Evolutionary conservation across 805 yeast genomes (phyloP).

Genomic region (Ogataea pignaliae): DNA sequence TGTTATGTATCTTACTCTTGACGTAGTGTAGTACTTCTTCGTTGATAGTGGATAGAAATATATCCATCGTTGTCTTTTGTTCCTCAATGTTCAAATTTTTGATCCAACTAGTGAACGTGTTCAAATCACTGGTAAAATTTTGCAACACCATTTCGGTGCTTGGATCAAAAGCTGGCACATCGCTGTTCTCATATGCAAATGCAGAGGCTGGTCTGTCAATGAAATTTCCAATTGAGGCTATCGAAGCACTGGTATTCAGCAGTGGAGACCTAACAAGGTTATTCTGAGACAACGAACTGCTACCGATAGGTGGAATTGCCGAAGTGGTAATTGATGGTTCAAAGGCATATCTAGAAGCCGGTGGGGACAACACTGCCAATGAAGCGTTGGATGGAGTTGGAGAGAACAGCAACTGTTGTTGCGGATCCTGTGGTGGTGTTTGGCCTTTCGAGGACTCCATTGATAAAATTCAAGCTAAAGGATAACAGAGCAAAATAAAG

Average conservation of each 20-base stretch:
- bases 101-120: slow-evolving; percentile 43
- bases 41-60: slow-evolving; percentile 41
- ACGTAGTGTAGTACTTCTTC: slow-evolving; percentile 42
- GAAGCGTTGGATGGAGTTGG: slow-evolving; percentile 24
- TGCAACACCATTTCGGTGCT: slow-evolving; percentile 24
- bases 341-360: slow-evolving; percentile 34
- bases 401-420: slow-evolving; percentile 11
- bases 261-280: slow-evolving; percentile 14
- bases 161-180: slow-evolving; percentile 31
- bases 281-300: slow-evolving; percentile 14
- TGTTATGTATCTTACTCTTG: slow-evolving; percentile 36
- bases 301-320: slow-evolving; percentile 22
- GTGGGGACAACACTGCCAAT: slow-evolving; percentile 39
- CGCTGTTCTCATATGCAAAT: slow-evolving; percentile 19
- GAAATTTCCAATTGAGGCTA: slow-evolving; percentile 8
- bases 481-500: neutral
- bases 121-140: slow-evolving; percentile 40
- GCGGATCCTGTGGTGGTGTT: neutral
- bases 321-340: slow-evolving; percentile 22
- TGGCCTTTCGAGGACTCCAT: neutral
- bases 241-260: slow-evolving; percentile 8
- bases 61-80: slow-evolving; percentile 42
- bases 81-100: slow-evolving; percentile 43
- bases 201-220: slow-evolving; percentile 14
- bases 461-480: neutral